These are phyloP conservation scores for Pyrenophora seminiperda DNA, from an alignment of 2,329 filamentous ascomycete genomes.

Conservation along the genomic window DNA sequence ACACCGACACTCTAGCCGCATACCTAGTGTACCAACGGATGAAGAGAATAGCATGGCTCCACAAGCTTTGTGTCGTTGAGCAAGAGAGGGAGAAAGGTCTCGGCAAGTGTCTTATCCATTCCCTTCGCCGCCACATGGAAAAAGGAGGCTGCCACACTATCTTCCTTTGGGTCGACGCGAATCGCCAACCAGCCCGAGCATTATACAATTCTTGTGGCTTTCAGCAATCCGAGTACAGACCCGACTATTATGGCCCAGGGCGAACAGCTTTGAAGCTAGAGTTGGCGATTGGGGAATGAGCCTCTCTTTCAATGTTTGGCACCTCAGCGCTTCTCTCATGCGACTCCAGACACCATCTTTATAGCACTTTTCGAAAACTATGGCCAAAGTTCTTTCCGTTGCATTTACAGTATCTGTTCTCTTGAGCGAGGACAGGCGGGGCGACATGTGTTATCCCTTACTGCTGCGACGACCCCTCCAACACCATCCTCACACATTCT, in stretches of 20 bases:
- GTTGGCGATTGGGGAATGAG: conserved; percentile 24
- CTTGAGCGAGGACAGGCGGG: conserved; percentile 21
- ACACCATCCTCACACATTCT: conserved; percentile 34
- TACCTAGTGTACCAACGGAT: conserved; percentile 47
- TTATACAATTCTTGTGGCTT: conserved; percentile 56
- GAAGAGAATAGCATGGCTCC: conserved; percentile 51
- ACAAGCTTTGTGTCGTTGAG: conserved; percentile 59
- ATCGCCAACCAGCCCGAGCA: conserved; percentile 50
- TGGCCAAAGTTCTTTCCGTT: not conserved
- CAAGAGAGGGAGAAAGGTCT: conserved; percentile 55
- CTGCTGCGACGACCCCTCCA: conserved; percentile 27
- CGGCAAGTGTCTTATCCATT: conserved; percentile 52
- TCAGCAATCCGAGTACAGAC: conserved; percentile 52
- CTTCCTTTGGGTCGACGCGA: conserved; percentile 59
- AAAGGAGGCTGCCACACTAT: conserved; percentile 56
- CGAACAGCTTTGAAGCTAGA: conserved; percentile 48
- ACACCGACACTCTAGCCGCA: conserved; percentile 44
- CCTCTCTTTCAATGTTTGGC: not conserved
- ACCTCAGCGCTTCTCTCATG: no score
- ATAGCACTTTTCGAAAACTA: no score
- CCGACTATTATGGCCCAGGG: conserved; percentile 58
- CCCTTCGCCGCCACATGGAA: conserved; percentile 51
- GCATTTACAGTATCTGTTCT: not conserved
- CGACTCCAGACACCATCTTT: no score
- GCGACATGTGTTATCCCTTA: conserved; percentile 37